phyloP scores from a whole-genome alignment of 2,329 filamentous ascomycete genomes.

The Fusarium caatingaense region DNA sequence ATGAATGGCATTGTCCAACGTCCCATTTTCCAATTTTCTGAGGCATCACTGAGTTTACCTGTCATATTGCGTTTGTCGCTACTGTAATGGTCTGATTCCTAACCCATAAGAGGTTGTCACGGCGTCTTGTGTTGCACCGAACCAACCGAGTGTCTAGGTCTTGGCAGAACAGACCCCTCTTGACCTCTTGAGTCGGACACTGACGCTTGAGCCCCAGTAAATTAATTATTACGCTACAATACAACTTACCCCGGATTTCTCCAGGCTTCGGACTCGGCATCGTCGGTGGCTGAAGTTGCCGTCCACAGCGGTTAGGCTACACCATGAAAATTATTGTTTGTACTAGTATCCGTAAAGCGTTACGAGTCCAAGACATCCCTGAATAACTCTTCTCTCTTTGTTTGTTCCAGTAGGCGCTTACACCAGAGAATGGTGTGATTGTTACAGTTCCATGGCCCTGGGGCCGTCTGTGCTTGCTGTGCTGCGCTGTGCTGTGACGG shows the following conservation, averaged over 20 bases:
- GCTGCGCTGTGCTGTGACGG: neutral
- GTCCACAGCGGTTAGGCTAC: conserved; percentile 12
- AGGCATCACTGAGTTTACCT: conserved; percentile 25
- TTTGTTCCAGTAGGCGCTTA: conserved; percentile 11
- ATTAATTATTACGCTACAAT: conserved; percentile 9
- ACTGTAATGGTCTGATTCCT: conserved; percentile 4
- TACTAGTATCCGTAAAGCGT: neutral
- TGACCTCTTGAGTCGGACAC: neutral
- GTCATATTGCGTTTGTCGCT: conserved; percentile 19
- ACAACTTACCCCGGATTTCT: conserved; percentile 34
- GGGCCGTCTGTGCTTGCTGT: conserved; percentile 18
- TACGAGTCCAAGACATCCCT: neutral
- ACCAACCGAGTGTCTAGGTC: conserved; percentile 1
- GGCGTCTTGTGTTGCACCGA: conserved; percentile 24
- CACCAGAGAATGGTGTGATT: conserved; percentile 10
- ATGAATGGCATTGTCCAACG: conserved; percentile 13
- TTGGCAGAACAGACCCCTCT: conserved; percentile 1
- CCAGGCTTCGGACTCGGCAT: conserved; percentile 22
- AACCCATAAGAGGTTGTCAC: conserved; percentile 16
- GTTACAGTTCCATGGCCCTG: conserved; percentile 24
- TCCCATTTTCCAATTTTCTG: conserved; percentile 1
- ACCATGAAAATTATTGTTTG: conserved; percentile 6
- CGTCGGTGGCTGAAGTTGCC: conserved; percentile 12
- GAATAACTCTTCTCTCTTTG: neutral
- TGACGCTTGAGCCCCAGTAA: neutral